phyloP scores from a whole-genome alignment of 208 protist species.

The Wallacemonas sp. region DNA sequence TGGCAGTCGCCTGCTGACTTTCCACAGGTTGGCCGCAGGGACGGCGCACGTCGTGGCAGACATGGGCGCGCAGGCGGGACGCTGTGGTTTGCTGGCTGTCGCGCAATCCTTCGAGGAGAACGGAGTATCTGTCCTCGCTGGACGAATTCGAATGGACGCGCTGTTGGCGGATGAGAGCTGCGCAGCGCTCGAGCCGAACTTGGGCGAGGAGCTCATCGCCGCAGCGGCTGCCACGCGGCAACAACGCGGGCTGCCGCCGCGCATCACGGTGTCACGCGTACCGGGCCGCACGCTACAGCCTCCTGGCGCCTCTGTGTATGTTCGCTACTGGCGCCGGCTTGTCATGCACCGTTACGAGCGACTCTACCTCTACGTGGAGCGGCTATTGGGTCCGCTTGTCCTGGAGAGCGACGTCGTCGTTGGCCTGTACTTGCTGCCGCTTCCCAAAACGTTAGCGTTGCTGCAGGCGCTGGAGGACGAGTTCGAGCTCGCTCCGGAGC shows the following conservation, averaged over 20 bases:
- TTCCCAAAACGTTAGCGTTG: constrained; percentile 27
- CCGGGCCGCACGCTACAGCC: constrained; percentile 18
- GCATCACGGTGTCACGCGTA: constrained; percentile 9
- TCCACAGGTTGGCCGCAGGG: constrained; percentile 38
- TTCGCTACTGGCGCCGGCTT: constrained; percentile 60
- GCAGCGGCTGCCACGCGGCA: neutral
- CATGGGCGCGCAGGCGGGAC: constrained; percentile 38
- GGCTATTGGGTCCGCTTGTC: constrained; percentile 44
- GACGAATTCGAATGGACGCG: constrained; percentile 27
- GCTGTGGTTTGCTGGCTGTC: constrained; percentile 47
- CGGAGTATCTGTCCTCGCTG: constrained; percentile 37
- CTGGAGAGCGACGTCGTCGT: constrained; percentile 70
- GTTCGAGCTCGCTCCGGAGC: neutral
- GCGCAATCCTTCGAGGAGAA: constrained; percentile 63
- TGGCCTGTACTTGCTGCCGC: constrained; percentile 60
- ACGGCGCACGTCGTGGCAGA: constrained; percentile 48
- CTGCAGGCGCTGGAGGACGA: constrained; percentile 30
- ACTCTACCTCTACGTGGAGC: constrained; percentile 48
- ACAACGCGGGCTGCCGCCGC: constrained; percentile 11
- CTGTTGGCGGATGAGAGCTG: constrained; percentile 57
- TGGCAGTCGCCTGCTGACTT: constrained; percentile 46
- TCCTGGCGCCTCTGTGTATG: constrained; percentile 48
- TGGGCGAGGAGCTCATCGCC: neutral
- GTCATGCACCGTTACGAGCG: constrained; percentile 41
- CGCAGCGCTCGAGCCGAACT: constrained; percentile 13